Base-by-base conservation (phyloP, 257 asterid species). In the Salvia splendens region DNA sequence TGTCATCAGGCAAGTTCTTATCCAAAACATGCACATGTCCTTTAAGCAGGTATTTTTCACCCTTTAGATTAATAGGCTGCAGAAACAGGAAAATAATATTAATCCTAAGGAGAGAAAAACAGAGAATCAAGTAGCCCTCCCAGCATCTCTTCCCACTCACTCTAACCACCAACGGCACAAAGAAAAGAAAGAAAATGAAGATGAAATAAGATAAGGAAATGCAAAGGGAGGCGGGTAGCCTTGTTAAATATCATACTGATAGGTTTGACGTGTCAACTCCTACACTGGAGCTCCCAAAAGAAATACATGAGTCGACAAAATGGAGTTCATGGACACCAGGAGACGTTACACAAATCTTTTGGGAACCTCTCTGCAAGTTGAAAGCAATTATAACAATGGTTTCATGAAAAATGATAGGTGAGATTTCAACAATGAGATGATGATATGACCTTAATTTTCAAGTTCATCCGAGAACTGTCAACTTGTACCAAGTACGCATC, bases 261-360 rank as follows among this genome's bases (percentile, higher is more conserved):
- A 81, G 80, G 80, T 78, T 56, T 51, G 89, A 83, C 33, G 99
- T 85, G 71, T 93, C 96, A 65, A 93, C 70, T 75, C 56, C 83
- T 71, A 82, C 30, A 47, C 79, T 82, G 75, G 91, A 72, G 79
- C 90, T 86, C 71, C 96, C 96, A 67, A 93, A 90, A 69, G 82
- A 87, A 78, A 93, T 81, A 72, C 99, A 93, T 6, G 99, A 85
- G 73, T 86, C 75, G 8, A 82, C 78, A 60, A 93, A 85, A 82
- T 89, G 92, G 71, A 93, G 92, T 71, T 93, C 96, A 72, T 93
- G 99, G 73, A 83, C 84, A 74, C 99, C 97, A 68, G 96, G 85
- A 82, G 90, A 79, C 73, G 84, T 86, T 58, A 93, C 85, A 80
- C 96, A 93, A 24, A 85, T 75, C 45, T 68, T 83, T 73, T 93